phyloP scores from a whole-genome alignment of 2,329 filamentous ascomycete genomes.

The Xylaria arbuscula region DNA sequence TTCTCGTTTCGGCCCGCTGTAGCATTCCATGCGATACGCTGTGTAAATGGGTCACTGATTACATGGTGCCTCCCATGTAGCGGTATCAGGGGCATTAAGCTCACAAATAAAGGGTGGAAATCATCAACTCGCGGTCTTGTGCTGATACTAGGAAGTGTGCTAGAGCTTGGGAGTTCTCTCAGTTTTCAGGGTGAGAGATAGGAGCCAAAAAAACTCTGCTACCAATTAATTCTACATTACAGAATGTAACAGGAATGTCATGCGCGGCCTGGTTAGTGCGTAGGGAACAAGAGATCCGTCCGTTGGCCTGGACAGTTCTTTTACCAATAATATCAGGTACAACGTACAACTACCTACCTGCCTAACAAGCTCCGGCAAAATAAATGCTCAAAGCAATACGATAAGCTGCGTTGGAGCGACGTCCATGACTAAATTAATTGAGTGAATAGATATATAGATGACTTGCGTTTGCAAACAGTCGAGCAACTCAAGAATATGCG shows the following conservation, averaged over 20 bases:
- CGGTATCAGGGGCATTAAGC: too few relatives aligned
- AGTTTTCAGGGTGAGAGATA: too few relatives aligned
- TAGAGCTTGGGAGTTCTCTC: too few relatives aligned
- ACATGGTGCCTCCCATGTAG: too few relatives aligned
- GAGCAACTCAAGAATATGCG: neutral
- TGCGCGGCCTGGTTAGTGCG: neutral
- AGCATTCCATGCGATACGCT: too few relatives aligned
- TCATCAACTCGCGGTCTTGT: too few relatives aligned
- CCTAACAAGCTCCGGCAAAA: neutral
- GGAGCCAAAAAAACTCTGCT: neutral
- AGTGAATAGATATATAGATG: neutral
- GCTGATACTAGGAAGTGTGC: too few relatives aligned
- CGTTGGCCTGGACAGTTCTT: neutral
- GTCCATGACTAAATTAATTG: conserved; percentile 42
- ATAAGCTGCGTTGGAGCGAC: neutral
- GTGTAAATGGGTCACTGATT: too few relatives aligned
- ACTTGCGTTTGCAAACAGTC: neutral
- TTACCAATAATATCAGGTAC: neutral
- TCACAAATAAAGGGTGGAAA: too few relatives aligned
- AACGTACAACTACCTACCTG: neutral
- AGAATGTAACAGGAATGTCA: neutral
- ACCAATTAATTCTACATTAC: neutral
- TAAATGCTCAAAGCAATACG: neutral
- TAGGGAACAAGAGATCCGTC: neutral
- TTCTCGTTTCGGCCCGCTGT: too few relatives aligned